A percentile compares a stretch with the other conserved stretches of the same genome.
Conservation (phyloP, 2,329 filamentous ascomycete species). For the Curvularia verruculosa region DNA sequence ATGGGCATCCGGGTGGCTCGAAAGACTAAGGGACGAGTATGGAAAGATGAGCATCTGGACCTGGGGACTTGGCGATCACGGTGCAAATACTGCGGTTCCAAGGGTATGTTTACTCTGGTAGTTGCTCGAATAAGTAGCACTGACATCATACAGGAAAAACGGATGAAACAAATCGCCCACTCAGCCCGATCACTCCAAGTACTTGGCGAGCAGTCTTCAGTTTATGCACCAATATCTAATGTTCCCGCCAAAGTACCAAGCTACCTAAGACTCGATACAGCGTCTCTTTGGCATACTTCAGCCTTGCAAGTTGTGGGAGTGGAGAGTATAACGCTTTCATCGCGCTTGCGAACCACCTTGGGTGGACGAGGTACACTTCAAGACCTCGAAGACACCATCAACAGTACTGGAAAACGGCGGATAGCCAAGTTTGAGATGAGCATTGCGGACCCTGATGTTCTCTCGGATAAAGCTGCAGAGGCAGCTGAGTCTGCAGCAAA, state of each 20-base stretch:
- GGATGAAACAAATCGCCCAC: conserved; percentile 72
- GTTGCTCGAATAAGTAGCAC: not conserved
- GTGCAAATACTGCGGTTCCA: conserved; percentile 39
- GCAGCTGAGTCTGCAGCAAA: conserved; percentile 37
- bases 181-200: conserved; percentile 73
- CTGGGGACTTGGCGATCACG: conserved; percentile 76
- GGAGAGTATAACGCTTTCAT: conserved; percentile 79
- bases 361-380: conserved; percentile 61
- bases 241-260: conserved; percentile 63
- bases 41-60: conserved; percentile 86
- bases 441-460: conserved; percentile 52
- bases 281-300: conserved; percentile 79
- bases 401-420: conserved; percentile 77
- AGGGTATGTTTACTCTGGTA: conserved; percentile 47
- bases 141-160: conserved; percentile 59
- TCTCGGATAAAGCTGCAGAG: conserved; percentile 33
- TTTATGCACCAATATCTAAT: conserved; percentile 75
- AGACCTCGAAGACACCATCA: conserved; percentile 70
- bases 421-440: conserved; percentile 77
- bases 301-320: conserved; percentile 77
- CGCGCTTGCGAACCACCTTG: conserved; percentile 63
- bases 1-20: conserved; percentile 53
- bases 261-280: conserved; percentile 65
- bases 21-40: conserved; percentile 85
- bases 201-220: conserved; percentile 72